These are phyloP conservation scores for Aspergillus japonicus DNA, from an alignment of 2,329 filamentous ascomycete genomes.

Conservation along the genomic window DNA sequence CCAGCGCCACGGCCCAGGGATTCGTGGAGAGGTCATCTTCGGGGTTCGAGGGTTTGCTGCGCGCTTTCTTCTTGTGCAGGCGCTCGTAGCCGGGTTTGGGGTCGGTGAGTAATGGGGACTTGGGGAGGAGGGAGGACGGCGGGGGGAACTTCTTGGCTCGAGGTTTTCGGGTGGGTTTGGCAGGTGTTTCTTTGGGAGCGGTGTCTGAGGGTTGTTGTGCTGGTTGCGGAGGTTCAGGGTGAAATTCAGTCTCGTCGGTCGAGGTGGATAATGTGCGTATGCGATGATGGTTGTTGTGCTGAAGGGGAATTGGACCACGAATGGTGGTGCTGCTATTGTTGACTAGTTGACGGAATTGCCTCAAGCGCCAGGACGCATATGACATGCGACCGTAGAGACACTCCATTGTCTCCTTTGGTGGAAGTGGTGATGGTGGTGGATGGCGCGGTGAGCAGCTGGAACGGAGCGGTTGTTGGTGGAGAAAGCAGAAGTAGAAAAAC, in stretches of 20 bases:
- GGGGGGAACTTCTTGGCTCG: background rate
- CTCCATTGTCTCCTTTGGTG: conserved; percentile 24
- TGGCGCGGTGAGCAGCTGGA: no score
- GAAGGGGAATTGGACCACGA: conserved; percentile 1
- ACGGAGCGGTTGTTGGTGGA: conserved; percentile 6
- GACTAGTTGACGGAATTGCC: conserved; percentile 26
- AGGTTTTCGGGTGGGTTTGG: background rate
- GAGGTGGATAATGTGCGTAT: background rate
- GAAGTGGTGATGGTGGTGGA: background rate
- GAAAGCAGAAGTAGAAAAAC: conserved; percentile 11
- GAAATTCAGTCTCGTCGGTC: conserved; percentile 10
- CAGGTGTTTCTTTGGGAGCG: no score
- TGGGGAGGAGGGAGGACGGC: conserved; percentile 36
- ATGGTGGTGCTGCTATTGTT: background rate
- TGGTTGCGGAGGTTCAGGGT: conserved; percentile 4
- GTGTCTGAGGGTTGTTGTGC: background rate
- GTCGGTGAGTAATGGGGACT: conserved; percentile 35
- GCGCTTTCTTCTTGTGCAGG: conserved; percentile 27
- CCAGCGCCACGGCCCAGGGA: conserved; percentile 42
- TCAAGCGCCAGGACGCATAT: conserved; percentile 35
- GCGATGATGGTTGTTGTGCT: background rate
- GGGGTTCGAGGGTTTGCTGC: conserved; percentile 26
- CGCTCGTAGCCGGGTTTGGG: conserved; percentile 19
- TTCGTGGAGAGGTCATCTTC: conserved; percentile 33
- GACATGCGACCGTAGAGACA: conserved; percentile 25